These are phyloP conservation scores for Dendrostoma leiphaemia DNA, from an alignment of 2,329 filamentous ascomycete species.

Conservation along the genomic window DNA sequence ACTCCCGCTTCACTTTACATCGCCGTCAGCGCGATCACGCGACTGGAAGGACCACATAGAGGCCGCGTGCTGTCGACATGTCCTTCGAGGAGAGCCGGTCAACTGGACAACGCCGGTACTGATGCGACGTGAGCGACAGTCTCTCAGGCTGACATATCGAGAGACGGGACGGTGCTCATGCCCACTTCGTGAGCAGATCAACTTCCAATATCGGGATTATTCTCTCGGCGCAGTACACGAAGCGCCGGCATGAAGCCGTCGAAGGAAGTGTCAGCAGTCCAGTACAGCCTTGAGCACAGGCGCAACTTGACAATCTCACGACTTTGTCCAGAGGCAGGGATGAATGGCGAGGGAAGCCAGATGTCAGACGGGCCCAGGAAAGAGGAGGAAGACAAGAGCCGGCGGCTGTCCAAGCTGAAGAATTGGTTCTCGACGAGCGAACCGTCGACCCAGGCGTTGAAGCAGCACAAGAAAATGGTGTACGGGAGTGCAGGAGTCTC, in stretches of 20 bases:
- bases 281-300: neutral
- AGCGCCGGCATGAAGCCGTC: neutral
- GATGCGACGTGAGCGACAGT: neutral
- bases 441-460: slow-evolving; percentile 48
- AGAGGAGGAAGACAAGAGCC: slow-evolving; percentile 28
- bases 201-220: neutral
- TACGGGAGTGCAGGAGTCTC: slow-evolving; percentile 44
- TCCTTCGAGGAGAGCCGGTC: neutral
- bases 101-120: neutral
- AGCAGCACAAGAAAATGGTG: slow-evolving; percentile 41
- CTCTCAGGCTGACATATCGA: neutral
- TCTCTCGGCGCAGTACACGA: neutral
- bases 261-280: neutral
- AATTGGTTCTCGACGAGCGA: slow-evolving; percentile 49
- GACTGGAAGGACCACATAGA: neutral
- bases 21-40: neutral
- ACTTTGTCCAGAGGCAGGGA: neutral
- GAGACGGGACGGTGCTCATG: too few species aligned
- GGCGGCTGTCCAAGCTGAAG: slow-evolving; percentile 44
- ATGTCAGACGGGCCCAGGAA: slow-evolving; percentile 19
- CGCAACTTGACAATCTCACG: neutral
- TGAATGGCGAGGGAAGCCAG: neutral
- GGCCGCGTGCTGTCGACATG: neutral
- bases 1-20: too few species aligned
- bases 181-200: neutral